Base-by-base conservation (phyloP, 352 stramenopile species). In the Phytophthora europaea region DNA sequence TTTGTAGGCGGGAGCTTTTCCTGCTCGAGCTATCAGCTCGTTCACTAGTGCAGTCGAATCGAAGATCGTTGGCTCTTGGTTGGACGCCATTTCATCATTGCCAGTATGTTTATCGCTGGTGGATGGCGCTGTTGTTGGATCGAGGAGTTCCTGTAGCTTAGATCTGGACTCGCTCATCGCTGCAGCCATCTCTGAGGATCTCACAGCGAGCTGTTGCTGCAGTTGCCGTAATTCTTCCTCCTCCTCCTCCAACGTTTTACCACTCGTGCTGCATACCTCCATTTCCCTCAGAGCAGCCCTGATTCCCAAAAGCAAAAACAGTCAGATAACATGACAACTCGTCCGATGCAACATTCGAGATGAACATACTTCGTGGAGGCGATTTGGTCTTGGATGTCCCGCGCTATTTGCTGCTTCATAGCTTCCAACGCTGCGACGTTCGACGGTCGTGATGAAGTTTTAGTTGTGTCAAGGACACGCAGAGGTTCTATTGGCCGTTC, bases 341-440 rank as follows among this genome's bases (percentile, higher is more conserved):
- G 50, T 23, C 22, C 13, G 28, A 31, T 31, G 8, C 28, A 31
- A 22, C 16, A 57, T 48, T 12, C 23, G 33, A 36, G n/a, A 4
- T 45, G 13, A n/a, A 57, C 69, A 45, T 76, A 91, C 84, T 78
- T 91, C 2, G 84, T 91, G 23, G 61, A 55, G 3, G 81, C 72
- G 5, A 90, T 78, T 59, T 92, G 82, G 3, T 75, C 53, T 50
- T 81, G 79, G 28, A 92, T 88, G 9, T 82, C 73, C 15, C 56
- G 63, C 26, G 79, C 34, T 52, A 90, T 76, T 54, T 70, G 63
- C 26, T 66, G 60, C 56, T 85, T 86, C 65, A 90, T 75, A 0
- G 43, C 58, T 43, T 79, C 64, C 22, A 92, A 68, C 9, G 78
- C 72, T 3, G 66, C 70, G 6, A 75, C 66, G 26, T 89, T 92